These are phyloP conservation scores for Sugiyamaella xylanicola DNA, from an alignment of 1,139 yeast species.

Conservation along the genomic window DNA sequence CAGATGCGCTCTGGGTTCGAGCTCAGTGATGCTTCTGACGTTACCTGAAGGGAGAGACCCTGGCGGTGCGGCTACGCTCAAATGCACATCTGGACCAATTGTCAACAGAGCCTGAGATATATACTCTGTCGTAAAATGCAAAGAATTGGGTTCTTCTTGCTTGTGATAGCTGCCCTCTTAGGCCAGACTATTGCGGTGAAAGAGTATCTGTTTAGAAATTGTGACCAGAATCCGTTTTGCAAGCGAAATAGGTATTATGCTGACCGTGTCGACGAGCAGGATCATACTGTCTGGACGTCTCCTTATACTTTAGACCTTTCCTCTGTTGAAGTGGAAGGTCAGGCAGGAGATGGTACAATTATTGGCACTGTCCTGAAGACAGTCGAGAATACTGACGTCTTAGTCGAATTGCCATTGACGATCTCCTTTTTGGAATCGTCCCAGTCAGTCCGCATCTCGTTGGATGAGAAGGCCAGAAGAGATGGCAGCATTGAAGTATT, in stretches of 20 bases:
- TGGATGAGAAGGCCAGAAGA: conserved; percentile 61
- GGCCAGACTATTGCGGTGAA: conserved; percentile 52
- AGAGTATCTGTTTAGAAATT: conserved; percentile 71
- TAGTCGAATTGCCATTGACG: conserved; percentile 55
- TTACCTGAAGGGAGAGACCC: too few species aligned
- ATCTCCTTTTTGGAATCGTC: conserved; percentile 54
- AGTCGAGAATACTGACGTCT: conserved; percentile 26
- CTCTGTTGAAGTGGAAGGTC: conserved; percentile 43
- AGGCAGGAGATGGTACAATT: conserved; percentile 25
- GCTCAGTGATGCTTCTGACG: too few species aligned
- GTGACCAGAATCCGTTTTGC: conserved; percentile 86
- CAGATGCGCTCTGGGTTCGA: too few species aligned
- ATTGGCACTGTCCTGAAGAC: conserved; percentile 17
- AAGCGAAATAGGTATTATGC: conserved; percentile 77
- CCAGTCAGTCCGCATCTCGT: conserved; percentile 57
- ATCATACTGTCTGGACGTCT: conserved; percentile 40
- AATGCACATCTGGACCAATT: too few species aligned
- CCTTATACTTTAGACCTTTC: conserved; percentile 58
- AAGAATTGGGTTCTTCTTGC: conserved; percentile 8
- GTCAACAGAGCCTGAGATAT: neutral
- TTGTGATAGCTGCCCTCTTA: conserved; percentile 7
- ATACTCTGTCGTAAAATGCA: too few species aligned
- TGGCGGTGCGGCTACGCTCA: too few species aligned
- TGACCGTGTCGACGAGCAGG: conserved; percentile 43
- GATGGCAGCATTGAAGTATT: conserved; percentile 40